Base-by-base conservation (phyloP, 768 basidiomycete genomes). In the Pisolithus tinctorius region DNA sequence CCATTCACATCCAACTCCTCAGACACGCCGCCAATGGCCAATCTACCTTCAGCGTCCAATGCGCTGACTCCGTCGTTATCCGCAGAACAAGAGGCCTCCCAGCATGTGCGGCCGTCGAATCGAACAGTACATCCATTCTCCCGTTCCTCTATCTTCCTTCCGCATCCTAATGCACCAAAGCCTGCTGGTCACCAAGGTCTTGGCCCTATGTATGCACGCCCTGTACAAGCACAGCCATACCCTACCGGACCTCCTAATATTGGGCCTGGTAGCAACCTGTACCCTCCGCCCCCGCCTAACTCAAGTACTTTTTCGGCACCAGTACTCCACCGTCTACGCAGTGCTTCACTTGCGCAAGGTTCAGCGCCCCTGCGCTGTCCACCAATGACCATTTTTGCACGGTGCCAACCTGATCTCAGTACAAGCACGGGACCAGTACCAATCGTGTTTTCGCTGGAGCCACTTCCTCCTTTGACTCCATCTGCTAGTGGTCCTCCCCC, bases 181-280 rank as follows among this genome's bases (percentile, higher is more conserved):
- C 64, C 73, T 6, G 54, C 65, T 30, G 53, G 47, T 2, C 31
- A 26, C 40, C 60, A 53, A 14, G 63, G 62, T 2, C 64, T 68
- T 2, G 82, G 82, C 0, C 83, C 82, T 3, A 79, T 84, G 80
- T 85, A 81, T 61, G 77, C 79, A 46, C 75, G 75, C 46, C 42
- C 55, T 47, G 50, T 44, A 11, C 50, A 54, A 14, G 20, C 52
- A 20, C 69, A 65, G 17, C 49, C 56, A 6, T 56, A 62, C 40
- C 27, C 52, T 1, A 49, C 56, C 25, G 43, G 23, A 10, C 54
- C 58, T 9, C 37, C 49, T 36, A 52, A 34, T 31, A 30, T 48
- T 20, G 57, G 55, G 13, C 17, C 50, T 40, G 56, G 42, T 38
- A 52, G 46, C 46, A 20, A 17, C n/a, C 14, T 26, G 6, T 47